A percentile compares a stretch with the other conserved stretches of the same genome.
These are phyloP conservation scores for Acidomyces sp. DNA, from an alignment of 495 filamentous ascomycete genomes.

Conservation along the genomic window DNA sequence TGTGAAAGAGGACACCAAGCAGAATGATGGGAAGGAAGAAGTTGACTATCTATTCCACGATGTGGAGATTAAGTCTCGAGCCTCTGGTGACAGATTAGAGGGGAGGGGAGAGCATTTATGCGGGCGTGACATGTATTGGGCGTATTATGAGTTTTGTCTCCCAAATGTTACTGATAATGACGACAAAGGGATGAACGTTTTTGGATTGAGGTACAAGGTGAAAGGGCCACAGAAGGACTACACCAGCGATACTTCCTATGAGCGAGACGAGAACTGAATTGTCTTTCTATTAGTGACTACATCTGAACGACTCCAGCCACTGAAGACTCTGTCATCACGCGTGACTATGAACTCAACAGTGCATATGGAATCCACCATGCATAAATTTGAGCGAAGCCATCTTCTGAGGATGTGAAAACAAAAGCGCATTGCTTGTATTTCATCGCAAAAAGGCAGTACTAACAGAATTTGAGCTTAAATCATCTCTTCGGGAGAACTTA, in stretches of 20 bases:
- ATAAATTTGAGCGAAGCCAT: no score
- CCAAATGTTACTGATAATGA: slow-evolving; percentile 14
- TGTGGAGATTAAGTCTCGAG: slow-evolving; percentile 29
- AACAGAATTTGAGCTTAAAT: no score
- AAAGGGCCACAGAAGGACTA: slow-evolving; percentile 62
- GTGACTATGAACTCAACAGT: no score
- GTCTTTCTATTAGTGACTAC: no score
- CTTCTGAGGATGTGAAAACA: no score
- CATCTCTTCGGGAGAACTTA: no score
- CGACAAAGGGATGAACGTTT: slow-evolving; percentile 38
- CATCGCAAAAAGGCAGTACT: no score
- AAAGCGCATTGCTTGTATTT: no score
- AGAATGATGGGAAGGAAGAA: slow-evolving; percentile 34
- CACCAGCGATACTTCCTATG: slow-evolving; percentile 26
- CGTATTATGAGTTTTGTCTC: slow-evolving; percentile 49
- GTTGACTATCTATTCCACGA: slow-evolving; percentile 59
- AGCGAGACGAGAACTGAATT: no score
- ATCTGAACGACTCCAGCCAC: neutral
- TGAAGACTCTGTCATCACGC: no score
- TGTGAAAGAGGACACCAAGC: slow-evolving; percentile 32
- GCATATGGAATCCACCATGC: no score
- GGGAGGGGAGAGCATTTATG: slow-evolving; percentile 51
- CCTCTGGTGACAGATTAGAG: slow-evolving; percentile 31
- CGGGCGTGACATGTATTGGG: slow-evolving; percentile 52
- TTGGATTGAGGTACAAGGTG: slow-evolving; percentile 48